phyloP scores from a whole-genome alignment of 495 filamentous ascomycete species.

The Amniculicola lignicola region DNA sequence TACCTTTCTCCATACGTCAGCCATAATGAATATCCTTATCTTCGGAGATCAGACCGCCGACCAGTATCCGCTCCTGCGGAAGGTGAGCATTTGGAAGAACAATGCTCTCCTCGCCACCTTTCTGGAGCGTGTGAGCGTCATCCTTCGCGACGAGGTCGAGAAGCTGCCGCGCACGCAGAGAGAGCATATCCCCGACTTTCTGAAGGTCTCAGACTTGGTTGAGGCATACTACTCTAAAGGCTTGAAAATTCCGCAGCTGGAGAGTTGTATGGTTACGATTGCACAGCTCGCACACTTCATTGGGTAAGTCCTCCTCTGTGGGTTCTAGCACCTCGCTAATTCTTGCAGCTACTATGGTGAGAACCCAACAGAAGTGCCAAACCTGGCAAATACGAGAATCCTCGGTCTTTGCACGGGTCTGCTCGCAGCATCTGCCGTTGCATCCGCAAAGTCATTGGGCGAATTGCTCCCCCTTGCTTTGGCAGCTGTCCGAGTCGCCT shows the following conservation, averaged over 20 bases:
- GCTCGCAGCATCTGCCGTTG: conserved; percentile 68
- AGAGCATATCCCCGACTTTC: conserved; percentile 63
- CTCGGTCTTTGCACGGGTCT: conserved; percentile 71
- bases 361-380: conserved; percentile 46
- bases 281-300: conserved; percentile 74
- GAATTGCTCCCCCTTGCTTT: conserved; percentile 66
- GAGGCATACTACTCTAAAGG: conserved; percentile 59
- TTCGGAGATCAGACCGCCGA: conserved; percentile 82
- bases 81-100: conserved; percentile 61
- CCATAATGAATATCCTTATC: conserved; percentile 41
- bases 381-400: conserved; percentile 47
- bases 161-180: conserved; percentile 58
- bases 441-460: conserved; percentile 63
- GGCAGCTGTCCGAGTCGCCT: conserved; percentile 68
- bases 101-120: conserved; percentile 64
- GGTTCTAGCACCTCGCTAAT: conserved; percentile 35
- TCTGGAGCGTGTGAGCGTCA: conserved; percentile 59
- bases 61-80: conserved; percentile 62
- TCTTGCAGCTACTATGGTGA: conserved; percentile 53
- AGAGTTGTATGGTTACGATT: conserved; percentile 66
- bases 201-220: conserved; percentile 65
- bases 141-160: conserved; percentile 62
- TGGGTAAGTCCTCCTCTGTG: conserved; percentile 53
- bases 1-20: conserved; percentile 17
- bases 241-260: conserved; percentile 57